Conservation (phyloP, 2,329 filamentous ascomycete genomes). For the Arthrinium puccinioides region DNA sequence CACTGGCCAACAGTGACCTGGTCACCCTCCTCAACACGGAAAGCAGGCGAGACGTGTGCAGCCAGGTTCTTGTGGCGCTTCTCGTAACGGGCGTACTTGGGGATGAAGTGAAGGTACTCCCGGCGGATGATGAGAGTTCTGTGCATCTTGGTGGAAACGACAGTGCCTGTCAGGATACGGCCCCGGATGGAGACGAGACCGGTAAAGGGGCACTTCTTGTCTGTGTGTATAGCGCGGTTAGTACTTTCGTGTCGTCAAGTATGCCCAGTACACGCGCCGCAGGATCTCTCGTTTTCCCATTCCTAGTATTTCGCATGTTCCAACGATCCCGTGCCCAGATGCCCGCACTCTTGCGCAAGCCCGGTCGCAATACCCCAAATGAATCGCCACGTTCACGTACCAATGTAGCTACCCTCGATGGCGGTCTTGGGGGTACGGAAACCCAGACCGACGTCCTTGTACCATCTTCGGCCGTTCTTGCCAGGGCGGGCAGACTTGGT, state of each 20-base stretch:
- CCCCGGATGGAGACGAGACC: conserved; percentile 99
- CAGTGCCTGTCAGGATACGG: conserved; percentile 98
- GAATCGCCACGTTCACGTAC: conserved; percentile 62
- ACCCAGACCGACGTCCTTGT: conserved; percentile 98
- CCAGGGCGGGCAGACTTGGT: conserved; percentile 76
- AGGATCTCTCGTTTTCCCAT: neutral
- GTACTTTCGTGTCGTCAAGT: neutral
- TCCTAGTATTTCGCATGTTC: too few relatives aligned
- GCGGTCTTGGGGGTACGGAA: conserved; percentile 98
- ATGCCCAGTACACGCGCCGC: conserved; percentile 4
- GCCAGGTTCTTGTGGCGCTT: conserved; percentile 99
- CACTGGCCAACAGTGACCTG: conserved; percentile 99
- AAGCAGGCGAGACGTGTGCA: conserved; percentile 97
- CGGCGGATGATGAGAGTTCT: conserved; percentile 98
- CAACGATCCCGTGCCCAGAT: too few relatives aligned
- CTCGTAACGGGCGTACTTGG: conserved; percentile 99
- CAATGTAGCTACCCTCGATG: conserved; percentile 98
- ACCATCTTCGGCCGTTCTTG: conserved; percentile 62
- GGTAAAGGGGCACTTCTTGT: conserved; percentile 99
- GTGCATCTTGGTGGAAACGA: conserved; percentile 99
- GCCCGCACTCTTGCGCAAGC: too few relatives aligned
- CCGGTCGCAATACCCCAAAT: too few relatives aligned
- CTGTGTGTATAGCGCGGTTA: conserved; percentile 39
- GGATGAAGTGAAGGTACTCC: conserved; percentile 99
- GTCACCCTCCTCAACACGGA: conserved; percentile 99